Percentiles rank a stretch among this genome's conserved stretches.
Evolutionary conservation across 2,329 filamentous ascomycete species (phyloP).

Genomic region (Iodosphaeria phyllophila): DNA sequence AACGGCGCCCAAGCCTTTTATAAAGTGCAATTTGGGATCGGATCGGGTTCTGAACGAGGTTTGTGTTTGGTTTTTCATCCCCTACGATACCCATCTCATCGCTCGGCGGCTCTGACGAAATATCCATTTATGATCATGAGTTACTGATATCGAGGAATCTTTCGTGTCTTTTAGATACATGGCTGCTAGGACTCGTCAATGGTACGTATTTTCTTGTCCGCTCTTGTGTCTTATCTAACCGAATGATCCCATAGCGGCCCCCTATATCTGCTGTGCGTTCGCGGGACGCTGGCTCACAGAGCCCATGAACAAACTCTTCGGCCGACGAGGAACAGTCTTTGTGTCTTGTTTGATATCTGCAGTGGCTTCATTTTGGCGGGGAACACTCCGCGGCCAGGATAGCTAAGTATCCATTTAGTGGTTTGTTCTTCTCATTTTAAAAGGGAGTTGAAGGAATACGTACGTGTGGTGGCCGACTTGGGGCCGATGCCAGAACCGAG

Average conservation of each 20-base stretch:
- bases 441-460: constrained; percentile 2
- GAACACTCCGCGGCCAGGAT: not conserved
- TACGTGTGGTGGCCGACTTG: constrained; percentile 45
- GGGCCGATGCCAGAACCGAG: constrained; percentile 54
- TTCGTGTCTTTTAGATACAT: constrained; percentile 17
- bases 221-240: not conserved
- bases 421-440: not conserved
- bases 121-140: not conserved
- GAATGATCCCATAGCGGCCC: constrained; percentile 17
- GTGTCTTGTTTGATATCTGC: constrained; percentile 45
- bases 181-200: constrained; percentile 45
- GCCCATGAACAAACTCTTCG: constrained; percentile 52
- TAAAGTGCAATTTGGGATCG: constrained; percentile 40
- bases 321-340: constrained; percentile 54
- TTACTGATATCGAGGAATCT: not conserved
- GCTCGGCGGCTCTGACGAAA: not conserved
- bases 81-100: not conserved
- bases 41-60: constrained; percentile 22
- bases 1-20: constrained; percentile 53
- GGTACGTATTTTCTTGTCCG: constrained; percentile 8
- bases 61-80: not conserved
- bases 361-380: constrained; percentile 17
- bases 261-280: constrained; percentile 48
- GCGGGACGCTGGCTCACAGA: constrained; percentile 57
- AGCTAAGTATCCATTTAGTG: not conserved